Percentiles rank a stretch among this genome's conserved stretches.
Conservation (phyloP, 495 filamentous ascomycete genomes). For the Beverwykella pulmonaria region DNA sequence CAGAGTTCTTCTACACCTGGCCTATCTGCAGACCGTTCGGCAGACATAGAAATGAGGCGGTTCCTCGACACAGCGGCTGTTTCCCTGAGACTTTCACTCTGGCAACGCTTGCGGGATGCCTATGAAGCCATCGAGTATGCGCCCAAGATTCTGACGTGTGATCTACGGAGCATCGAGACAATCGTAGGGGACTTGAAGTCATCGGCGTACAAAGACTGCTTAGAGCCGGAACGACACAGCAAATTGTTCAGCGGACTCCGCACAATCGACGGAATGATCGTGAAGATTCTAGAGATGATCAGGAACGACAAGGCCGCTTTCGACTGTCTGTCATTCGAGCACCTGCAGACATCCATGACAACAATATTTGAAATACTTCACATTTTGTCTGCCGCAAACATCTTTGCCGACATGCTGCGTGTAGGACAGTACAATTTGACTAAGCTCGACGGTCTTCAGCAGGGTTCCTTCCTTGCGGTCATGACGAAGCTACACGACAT, state of each 20-base stretch:
- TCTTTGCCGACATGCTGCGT: slow-evolving; percentile 80
- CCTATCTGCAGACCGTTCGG: slow-evolving; percentile 27
- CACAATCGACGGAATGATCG: slow-evolving; percentile 72
- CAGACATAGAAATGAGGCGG: slow-evolving; percentile 67
- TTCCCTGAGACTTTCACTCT: slow-evolving; percentile 79
- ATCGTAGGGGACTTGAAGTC: slow-evolving; percentile 73
- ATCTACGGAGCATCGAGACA: slow-evolving; percentile 79
- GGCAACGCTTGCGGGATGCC: slow-evolving; percentile 82
- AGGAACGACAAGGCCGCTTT: slow-evolving; percentile 64
- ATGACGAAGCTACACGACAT: slow-evolving; percentile 77
- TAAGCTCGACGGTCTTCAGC: slow-evolving; percentile 45
- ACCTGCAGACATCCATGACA: slow-evolving; percentile 68
- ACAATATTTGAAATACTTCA: slow-evolving; percentile 67
- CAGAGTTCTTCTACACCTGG: slow-evolving; percentile 46
- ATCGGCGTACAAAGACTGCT: slow-evolving; percentile 61
- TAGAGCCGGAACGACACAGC: slow-evolving; percentile 63
- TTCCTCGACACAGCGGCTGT: slow-evolving; percentile 81
- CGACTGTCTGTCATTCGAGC: slow-evolving; percentile 79
- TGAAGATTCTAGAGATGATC: slow-evolving; percentile 65
- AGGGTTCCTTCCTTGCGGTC: slow-evolving; percentile 48
- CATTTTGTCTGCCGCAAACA: slow-evolving; percentile 73
- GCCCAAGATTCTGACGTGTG: slow-evolving; percentile 84
- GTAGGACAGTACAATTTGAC: slow-evolving; percentile 63
- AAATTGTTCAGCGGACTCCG: slow-evolving; percentile 74
- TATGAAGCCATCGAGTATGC: slow-evolving; percentile 80